Conservation (phyloP, 306 rosid species). For the Sphenostylis stenocarpa region DNA sequence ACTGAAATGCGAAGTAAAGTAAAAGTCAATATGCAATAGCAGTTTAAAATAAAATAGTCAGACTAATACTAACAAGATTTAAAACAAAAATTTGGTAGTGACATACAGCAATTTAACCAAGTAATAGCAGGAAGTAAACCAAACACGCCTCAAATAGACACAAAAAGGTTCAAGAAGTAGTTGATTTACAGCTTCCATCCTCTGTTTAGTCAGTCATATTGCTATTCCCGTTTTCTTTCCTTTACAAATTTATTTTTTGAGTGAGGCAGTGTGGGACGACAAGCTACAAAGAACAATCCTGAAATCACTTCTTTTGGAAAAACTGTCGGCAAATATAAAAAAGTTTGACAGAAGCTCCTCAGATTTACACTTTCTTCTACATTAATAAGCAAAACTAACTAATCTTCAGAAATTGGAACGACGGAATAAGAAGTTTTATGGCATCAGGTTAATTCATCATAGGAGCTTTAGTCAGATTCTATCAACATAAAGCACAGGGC, state of each 20-base stretch:
- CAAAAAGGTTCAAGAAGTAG: background rate
- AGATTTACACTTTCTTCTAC: slow-evolving; percentile 40
- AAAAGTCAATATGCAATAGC: background rate
- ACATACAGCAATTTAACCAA: slow-evolving; percentile 11
- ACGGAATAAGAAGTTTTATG: slow-evolving; percentile 12
- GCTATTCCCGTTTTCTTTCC: background rate
- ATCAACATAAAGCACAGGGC: background rate
- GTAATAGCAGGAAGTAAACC: background rate
- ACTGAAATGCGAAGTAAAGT: background rate
- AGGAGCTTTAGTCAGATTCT: slow-evolving; percentile 39
- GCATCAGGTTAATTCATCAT: slow-evolving; percentile 39
- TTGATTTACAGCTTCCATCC: background rate
- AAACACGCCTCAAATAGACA: background rate
- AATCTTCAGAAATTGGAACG: slow-evolving; percentile 51
- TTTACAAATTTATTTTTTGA: background rate
- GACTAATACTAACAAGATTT: background rate
- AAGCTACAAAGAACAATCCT: background rate
- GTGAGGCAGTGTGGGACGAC: background rate
- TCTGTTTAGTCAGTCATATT: background rate
- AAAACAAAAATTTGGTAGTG: background rate
- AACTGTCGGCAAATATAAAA: background rate
- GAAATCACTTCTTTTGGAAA: background rate
- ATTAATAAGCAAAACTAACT: background rate
- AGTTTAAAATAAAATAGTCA: background rate
- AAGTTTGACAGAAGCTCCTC: slow-evolving; percentile 45